phyloP scores from a whole-genome alignment of 345 rosid genomes.

The Lagerstroemia speciosa region DNA sequence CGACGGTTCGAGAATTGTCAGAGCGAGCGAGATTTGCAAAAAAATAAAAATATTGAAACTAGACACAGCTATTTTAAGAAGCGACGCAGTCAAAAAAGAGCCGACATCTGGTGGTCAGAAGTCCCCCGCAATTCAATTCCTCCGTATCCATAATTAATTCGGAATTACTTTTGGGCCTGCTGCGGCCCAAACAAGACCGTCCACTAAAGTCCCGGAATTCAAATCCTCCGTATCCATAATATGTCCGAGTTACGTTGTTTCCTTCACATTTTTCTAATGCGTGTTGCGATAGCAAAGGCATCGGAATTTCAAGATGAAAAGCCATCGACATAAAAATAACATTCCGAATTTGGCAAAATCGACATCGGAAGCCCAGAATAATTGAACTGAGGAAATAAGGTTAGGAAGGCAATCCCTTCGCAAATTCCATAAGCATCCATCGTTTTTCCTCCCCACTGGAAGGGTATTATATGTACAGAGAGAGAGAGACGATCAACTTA shows the following conservation, averaged over 20 bases:
- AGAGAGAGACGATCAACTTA: not conserved
- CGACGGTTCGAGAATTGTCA: not conserved
- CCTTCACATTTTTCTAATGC: no score
- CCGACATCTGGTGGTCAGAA: not conserved
- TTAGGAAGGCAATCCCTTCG: conserved; percentile 12
- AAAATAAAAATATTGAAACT: not conserved
- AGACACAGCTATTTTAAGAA: not conserved
- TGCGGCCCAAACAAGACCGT: not conserved
- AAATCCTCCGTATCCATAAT: no score
- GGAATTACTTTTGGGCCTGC: not conserved
- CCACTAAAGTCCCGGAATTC: no score
- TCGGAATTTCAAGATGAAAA: no score
- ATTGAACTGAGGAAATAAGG: conserved; percentile 15
- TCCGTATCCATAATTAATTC: not conserved
- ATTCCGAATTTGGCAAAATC: conserved; percentile 8
- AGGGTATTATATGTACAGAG: not conserved
- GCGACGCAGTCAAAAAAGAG: not conserved
- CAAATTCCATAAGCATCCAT: conserved; percentile 15
- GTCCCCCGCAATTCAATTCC: not conserved
- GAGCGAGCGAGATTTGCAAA: not conserved
- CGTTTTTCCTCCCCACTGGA: not conserved
- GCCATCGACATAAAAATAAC: not conserved
- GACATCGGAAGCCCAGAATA: conserved; percentile 21
- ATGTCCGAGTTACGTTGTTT: no score
- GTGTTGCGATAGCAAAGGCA: no score